Evolutionary conservation across 768 basidiomycete species (phyloP), one percentile per base, ranked within the genome.

Genomic region (Amanita brunnescens): DNA sequence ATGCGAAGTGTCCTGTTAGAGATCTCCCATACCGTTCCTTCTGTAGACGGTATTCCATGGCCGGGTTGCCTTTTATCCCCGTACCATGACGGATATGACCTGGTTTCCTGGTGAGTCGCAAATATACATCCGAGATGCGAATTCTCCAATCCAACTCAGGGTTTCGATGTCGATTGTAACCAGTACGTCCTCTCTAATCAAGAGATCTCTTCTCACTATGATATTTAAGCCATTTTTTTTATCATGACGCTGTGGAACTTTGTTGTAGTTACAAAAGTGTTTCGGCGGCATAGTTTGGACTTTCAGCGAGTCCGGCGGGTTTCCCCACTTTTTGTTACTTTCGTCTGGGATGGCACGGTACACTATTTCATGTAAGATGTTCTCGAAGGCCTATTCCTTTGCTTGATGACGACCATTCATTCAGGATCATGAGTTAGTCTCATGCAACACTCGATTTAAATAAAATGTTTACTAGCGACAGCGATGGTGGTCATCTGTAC

Each of bases 71-170:
- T 26, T 18, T 2, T 39, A n/a, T 38, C 30, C 20, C 7, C 6
- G 2, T 6, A 13, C 5, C 10, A 39, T 34, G 24, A 3, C 10
- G 10, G 5, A 16, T 49, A 16, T 18, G 33, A 30, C 10, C 26
- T 49, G 14, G 18, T 49, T 8, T 49, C 47, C 6, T 49, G 37
- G 47, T 49, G 16, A 37, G 47, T n/a, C n/a, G n/a, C n/a, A n/a
- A n/a, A n/a, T n/a, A n/a, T n/a, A n/a, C n/a, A 9, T 3, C n/a
- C n/a, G n/a, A n/a, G n/a, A n/a, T n/a, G n/a, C n/a, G n/a, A n/a
- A 29, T 37, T 18, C 10, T 6, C 21, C 13, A 29, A 18, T 21
- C 6, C 2, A 5, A 12, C 20, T n/a, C 24, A 49, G 47, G 20
- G 16, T 48, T n/a, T 18, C 47, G 10, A 24, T 10, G 5, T 21